Conservation (phyloP, 2,329 filamentous ascomycete genomes). For the Ceratocystis ficicola region DNA sequence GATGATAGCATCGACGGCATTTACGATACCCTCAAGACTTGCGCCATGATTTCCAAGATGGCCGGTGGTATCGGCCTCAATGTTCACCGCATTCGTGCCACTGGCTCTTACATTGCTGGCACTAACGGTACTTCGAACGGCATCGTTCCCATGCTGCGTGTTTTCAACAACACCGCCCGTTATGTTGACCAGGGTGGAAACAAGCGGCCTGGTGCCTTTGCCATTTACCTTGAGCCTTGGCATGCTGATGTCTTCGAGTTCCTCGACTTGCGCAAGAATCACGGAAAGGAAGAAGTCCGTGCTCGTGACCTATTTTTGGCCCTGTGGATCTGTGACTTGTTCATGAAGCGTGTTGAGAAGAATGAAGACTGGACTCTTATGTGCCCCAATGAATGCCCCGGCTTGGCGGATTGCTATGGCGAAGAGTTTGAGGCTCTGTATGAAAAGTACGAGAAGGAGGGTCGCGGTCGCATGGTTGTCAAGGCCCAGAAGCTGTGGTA, state of each 20-base stretch:
- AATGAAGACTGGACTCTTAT: slow-evolving; percentile 96
- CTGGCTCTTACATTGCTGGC: slow-evolving; percentile 93
- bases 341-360: slow-evolving; percentile 98
- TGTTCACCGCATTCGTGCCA: slow-evolving; percentile 90
- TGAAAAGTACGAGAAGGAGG: slow-evolving; percentile 79
- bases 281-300: slow-evolving; percentile 95
- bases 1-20: slow-evolving; percentile 99
- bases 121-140: slow-evolving; percentile 98
- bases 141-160: slow-evolving; percentile 92
- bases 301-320: slow-evolving; percentile 96
- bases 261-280: slow-evolving; percentile 96
- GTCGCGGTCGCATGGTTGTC: slow-evolving; percentile 76
- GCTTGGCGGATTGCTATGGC: slow-evolving; percentile 89
- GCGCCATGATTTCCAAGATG: slow-evolving; percentile 99
- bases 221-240: slow-evolving; percentile 98
- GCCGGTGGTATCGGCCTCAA: slow-evolving; percentile 96
- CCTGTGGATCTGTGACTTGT: slow-evolving; percentile 95
- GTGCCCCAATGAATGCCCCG: slow-evolving; percentile 93
- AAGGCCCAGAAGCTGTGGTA: slow-evolving; percentile 99
- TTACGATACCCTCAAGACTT: slow-evolving; percentile 97
- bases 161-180: slow-evolving; percentile 98
- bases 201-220: slow-evolving; percentile 96
- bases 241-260: slow-evolving; percentile 96
- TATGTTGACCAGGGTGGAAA: slow-evolving; percentile 99
- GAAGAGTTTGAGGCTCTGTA: slow-evolving; percentile 95